Percentiles rank a stretch among this genome's conserved stretches.
These are phyloP conservation scores for Aspergillus incahuasiensis DNA, from an alignment of 495 filamentous ascomycete genomes.

Conservation along the genomic window DNA sequence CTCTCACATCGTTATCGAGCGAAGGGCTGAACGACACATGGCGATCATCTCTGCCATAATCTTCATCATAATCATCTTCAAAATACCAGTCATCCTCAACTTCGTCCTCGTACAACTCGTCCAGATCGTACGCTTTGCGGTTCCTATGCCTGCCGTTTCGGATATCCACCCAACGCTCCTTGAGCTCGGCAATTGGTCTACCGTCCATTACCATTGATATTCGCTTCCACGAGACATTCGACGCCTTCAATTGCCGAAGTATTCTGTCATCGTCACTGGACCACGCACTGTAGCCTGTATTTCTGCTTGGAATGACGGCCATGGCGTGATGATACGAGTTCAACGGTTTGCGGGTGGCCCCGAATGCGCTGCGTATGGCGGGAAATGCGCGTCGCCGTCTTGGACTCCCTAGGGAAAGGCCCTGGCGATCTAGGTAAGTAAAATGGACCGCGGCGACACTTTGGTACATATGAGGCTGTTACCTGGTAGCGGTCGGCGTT, in stretches of 20 bases:
- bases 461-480: not conserved
- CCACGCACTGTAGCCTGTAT: slow-evolving; percentile 11
- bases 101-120: not conserved
- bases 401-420: not conserved
- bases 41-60: not conserved
- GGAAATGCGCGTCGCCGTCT: not conserved
- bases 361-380: not conserved
- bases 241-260: slow-evolving; percentile 17
- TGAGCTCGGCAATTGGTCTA: slow-evolving; percentile 18
- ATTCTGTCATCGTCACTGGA: slow-evolving; percentile 21
- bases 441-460: not conserved
- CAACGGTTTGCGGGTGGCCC: not conserved
- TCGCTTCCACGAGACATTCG: slow-evolving; percentile 22
- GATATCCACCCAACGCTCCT: slow-evolving; percentile 19
- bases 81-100: not conserved
- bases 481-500: not conserved
- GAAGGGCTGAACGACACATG: slow-evolving; percentile 17
- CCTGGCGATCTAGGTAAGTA: not conserved
- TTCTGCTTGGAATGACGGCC: not conserved
- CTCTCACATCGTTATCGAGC: slow-evolving; percentile 12
- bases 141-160: not conserved
- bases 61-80: slow-evolving; percentile 5
- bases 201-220: slow-evolving; percentile 18
- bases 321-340: not conserved
- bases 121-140: not conserved